Evolutionary conservation across 1,139 yeast genomes (phyloP).

Genomic region (Meyerozyma carpophila): DNA sequence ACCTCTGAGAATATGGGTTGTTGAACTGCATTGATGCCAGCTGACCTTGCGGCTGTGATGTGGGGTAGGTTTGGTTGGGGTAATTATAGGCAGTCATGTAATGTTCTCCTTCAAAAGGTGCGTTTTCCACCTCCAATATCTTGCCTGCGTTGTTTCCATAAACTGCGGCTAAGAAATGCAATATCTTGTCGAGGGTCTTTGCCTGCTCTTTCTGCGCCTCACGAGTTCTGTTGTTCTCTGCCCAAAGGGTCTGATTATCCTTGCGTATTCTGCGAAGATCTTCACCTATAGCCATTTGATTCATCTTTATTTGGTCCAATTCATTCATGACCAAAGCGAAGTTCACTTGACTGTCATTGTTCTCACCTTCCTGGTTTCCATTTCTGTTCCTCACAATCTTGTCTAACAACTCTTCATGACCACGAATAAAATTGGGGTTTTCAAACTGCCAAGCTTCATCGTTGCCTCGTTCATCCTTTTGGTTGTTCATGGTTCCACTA

Average conservation of each 20-base stretch:
- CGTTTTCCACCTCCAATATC: conserved; percentile 31
- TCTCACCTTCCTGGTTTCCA: conserved; percentile 32
- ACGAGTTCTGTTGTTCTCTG: conserved; percentile 74
- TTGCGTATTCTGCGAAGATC: conserved; percentile 77
- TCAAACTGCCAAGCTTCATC: conserved; percentile 61
- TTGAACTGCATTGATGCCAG: conserved; percentile 7
- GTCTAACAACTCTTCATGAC: conserved; percentile 33
- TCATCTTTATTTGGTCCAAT: conserved; percentile 67
- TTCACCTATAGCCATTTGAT: conserved; percentile 76
- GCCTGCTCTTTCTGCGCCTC: conserved; percentile 84
- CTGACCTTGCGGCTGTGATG: conserved; percentile 5
- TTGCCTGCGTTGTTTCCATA: conserved; percentile 64
- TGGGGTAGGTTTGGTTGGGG: conserved; percentile 4
- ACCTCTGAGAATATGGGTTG: conserved; percentile 4
- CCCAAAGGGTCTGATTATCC: conserved; percentile 90
- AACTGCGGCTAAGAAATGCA: conserved; percentile 79
- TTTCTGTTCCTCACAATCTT: conserved; percentile 35
- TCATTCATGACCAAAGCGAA: conserved; percentile 60
- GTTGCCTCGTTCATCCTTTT: conserved; percentile 43
- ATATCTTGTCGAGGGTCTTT: conserved; percentile 80
- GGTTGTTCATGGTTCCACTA: conserved; percentile 55
- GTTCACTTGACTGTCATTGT: conserved; percentile 29
- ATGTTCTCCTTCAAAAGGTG: conserved; percentile 11
- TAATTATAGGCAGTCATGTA: conserved; percentile 16
- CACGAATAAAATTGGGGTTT: conserved; percentile 67